Base-by-base conservation (phyloP, 164 flowering plant genomes). In the Stephania cephalantha region DNA sequence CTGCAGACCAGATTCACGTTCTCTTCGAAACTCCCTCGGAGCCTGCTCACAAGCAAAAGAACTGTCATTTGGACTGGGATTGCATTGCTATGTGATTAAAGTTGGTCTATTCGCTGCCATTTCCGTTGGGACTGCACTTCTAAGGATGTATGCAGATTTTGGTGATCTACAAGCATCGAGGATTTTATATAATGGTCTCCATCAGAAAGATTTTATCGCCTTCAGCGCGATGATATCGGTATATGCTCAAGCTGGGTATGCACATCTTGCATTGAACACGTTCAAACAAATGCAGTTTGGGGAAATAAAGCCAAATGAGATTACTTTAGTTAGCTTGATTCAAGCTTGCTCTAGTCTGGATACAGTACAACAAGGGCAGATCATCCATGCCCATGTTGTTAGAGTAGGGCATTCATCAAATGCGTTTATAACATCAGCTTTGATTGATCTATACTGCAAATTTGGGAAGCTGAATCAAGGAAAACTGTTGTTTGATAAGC, bases 371-470 rank as follows among this genome's bases (percentile, higher is more conserved):
- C 84, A 74, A 6, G 89, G 88, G 42, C 82, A 82, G 79, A 82
- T 83, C 76, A 82, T 89, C 29, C 91, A 90, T 70, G 87, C 84
- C 74, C 78, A 68, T n/a, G 71, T 76, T 31, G 73, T 65, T 30
- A 87, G 86, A 82, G 72, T 31, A 17, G 91, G 88, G 46, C 85
- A 85, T 75, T 74, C 78, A 46, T 72, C 72, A 44, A 87, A 87
- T 76, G 68, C 78, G n/a, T 85, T 83, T 72, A 66, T 90, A 69
- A 73, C 79, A 52, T 85, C 92, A 42, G 76, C 88, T 12, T 80
- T 90, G 71, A 87, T 90, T 65, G 91, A 87, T 69, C 80, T 87
- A 25, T 90, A 90, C 78, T 84, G 89, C 80, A 89, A 83, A 85
- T 77, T 83, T 78, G 95, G 92, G 58, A 79, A 79, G 61, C 64